Conservation (phyloP, 1,284 basidiomycete genomes). For the Puccinia horiana region DNA sequence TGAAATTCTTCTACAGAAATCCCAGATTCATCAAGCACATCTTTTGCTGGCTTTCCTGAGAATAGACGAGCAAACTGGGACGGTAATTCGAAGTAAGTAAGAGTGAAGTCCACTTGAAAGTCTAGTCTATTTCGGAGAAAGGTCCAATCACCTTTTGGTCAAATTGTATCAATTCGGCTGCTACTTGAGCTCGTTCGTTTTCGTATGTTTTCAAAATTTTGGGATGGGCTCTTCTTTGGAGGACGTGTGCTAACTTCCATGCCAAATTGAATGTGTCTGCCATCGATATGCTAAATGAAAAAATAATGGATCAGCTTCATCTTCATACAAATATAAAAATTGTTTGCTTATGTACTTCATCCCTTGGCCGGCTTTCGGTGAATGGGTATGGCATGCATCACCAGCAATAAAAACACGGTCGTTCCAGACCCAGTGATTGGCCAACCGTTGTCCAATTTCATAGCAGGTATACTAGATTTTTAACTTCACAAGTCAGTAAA, state of each 20-base stretch:
- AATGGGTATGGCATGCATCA: conserved; percentile 79
- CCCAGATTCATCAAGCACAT: conserved; percentile 39
- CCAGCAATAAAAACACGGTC: conserved; percentile 78
- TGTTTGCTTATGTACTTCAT: conserved; percentile 56
- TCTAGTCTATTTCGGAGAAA: background rate
- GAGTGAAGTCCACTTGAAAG: background rate
- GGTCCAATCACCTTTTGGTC: conserved; percentile 63
- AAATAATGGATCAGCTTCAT: conserved; percentile 54
- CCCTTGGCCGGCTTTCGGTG: conserved; percentile 72
- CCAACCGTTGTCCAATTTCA: conserved; percentile 72
- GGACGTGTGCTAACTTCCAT: conserved; percentile 75
- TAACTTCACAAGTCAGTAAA: background rate
- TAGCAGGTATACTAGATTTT: conserved; percentile 46
- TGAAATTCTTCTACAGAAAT: conserved; percentile 47
- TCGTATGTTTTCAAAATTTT: conserved; percentile 68
- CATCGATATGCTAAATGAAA: conserved; percentile 50
- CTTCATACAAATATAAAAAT: conserved; percentile 65
- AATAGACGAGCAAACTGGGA: conserved; percentile 69
- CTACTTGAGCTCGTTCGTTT: conserved; percentile 64
- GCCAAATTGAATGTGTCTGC: conserved; percentile 70
- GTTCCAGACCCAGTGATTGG: conserved; percentile 67
- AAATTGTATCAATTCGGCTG: conserved; percentile 73
- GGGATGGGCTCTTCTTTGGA: conserved; percentile 69
- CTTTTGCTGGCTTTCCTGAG: conserved; percentile 69
- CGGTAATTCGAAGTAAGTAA: background rate